Evolutionary conservation across 805 yeast genomes (phyloP).

Genomic region (Lachancea nothofagi): DNA sequence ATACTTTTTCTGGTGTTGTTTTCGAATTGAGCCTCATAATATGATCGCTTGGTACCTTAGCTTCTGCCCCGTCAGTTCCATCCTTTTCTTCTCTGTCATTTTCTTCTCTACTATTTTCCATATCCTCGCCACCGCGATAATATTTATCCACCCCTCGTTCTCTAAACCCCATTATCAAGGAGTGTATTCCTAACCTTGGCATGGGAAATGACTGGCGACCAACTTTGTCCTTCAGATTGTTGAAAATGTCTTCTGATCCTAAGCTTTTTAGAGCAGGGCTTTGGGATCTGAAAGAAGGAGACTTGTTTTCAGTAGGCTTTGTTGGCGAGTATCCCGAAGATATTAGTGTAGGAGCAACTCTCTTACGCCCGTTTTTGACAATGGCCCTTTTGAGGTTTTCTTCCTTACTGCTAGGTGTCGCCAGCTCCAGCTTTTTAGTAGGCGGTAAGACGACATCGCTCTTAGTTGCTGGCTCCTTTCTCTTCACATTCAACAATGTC

Average conservation of each 20-base stretch:
- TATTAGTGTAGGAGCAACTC: constrained; percentile 66
- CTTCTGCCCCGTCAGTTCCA: constrained; percentile 29
- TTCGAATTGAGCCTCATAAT: constrained; percentile 21
- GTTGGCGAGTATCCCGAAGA: constrained; percentile 38
- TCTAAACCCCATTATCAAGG: constrained; percentile 55
- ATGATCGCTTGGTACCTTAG: constrained; percentile 8
- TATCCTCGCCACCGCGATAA: constrained; percentile 11
- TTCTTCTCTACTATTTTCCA: constrained; percentile 16
- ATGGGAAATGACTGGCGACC: constrained; percentile 44
- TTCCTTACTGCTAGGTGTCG: constrained; percentile 9
- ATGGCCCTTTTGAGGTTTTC: constrained; percentile 42
- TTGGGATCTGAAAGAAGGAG: not conserved
- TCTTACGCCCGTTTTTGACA: constrained; percentile 68
- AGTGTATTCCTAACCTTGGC: constrained; percentile 60
- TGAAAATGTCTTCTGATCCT: constrained; percentile 1
- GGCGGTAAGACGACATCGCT: not conserved
- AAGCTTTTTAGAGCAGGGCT: not conserved
- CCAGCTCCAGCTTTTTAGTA: constrained; percentile 27
- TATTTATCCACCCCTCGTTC: constrained; percentile 33
- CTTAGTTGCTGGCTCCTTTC: constrained; percentile 2
- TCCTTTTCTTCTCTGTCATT: constrained; percentile 18
- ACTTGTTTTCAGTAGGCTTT: not conserved
- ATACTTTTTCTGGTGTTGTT: constrained; percentile 23
- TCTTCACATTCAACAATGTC: constrained; percentile 4
- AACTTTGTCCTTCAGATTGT: constrained; percentile 23